Evolutionary conservation across 2,329 filamentous ascomycete genomes (phyloP), one percentile per base, ranked within the genome.

Genomic region (Neonectria hederae): DNA sequence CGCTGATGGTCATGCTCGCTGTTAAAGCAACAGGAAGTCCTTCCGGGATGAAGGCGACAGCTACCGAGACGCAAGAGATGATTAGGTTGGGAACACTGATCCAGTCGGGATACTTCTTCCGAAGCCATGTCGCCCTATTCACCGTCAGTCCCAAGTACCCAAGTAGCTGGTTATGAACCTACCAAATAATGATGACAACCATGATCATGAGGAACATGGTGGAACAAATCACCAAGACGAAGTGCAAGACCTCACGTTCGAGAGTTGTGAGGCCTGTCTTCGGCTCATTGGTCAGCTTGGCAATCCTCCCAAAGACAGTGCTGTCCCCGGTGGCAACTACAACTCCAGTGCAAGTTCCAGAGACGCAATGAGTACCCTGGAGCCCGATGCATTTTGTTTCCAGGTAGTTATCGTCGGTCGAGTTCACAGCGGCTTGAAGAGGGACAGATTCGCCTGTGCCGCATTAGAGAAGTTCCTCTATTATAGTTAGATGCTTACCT

Each of bases 361-460:
- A 89, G 4, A 91, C 87, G 69, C 91, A 93, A 72, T 94, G 90
- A 0, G 92, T 93, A n/a, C 92, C 91, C 74, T 93, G 91, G 10
- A 94, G 83, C 22, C 91, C 91, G 57, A 94, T 92, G 70, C 89
- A 91, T 56, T 87, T 86, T 4, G 91, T 94, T 74, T 94, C 92
- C 30, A 94, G 86, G 72, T 92, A 93, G 76, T 93, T 93, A 42
- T 85, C 81, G 71, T 93, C 90, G 0, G 88, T 90, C 0, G 84
- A 86, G n/a, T 92, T 84, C 14, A 91, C 83, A 0, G 87, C 86
- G 2, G 86, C 91, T 4, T 85, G 79, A 6, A 93, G 78, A 2
- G 90, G 89, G 9, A 86, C 80, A 2, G 90, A 90, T 81, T 92
- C 89, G 55, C 89, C 89, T 80, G 69, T 5, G 3, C 5, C 17